Evolutionary conservation across 1,284 basidiomycete genomes (phyloP).

Genomic region (Pholiota adiposa): DNA sequence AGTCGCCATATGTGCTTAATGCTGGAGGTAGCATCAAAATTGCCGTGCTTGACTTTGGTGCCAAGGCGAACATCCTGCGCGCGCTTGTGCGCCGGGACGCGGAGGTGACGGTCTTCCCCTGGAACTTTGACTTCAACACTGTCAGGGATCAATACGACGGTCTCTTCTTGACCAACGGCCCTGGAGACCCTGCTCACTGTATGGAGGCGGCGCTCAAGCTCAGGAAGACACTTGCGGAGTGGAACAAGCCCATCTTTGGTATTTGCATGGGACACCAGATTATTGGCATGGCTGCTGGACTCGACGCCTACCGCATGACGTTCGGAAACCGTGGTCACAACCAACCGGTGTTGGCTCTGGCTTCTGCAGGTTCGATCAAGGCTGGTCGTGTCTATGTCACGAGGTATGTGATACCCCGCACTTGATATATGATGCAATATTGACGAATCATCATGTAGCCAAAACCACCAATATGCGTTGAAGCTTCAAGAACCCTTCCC

Average conservation of each 20-base stretch:
- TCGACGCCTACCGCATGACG: slow-evolving; percentile 96
- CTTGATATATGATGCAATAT: neutral
- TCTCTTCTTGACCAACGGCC: slow-evolving; percentile 96
- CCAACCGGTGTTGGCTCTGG: slow-evolving; percentile 95
- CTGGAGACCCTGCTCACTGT: slow-evolving; percentile 92
- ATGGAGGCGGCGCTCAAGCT: slow-evolving; percentile 85
- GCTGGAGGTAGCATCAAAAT: slow-evolving; percentile 88
- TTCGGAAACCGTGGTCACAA: slow-evolving; percentile 99
- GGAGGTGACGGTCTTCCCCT: slow-evolving; percentile 93
- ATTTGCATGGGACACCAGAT: slow-evolving; percentile 99
- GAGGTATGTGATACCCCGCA: slow-evolving; percentile 53
- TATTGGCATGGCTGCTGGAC: slow-evolving; percentile 95
- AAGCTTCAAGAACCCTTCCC: slow-evolving; percentile 93
- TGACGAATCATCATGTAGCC: slow-evolving; percentile 46
- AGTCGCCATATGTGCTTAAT: slow-evolving; percentile 86
- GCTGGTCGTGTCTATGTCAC: slow-evolving; percentile 98
- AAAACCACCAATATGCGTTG: slow-evolving; percentile 97
- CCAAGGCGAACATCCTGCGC: slow-evolving; percentile 96
- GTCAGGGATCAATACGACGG: slow-evolving; percentile 93
- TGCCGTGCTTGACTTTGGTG: slow-evolving; percentile 96
- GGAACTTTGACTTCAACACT: slow-evolving; percentile 96
- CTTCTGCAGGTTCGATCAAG: slow-evolving; percentile 88
- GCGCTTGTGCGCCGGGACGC: slow-evolving; percentile 91
- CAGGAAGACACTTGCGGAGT: slow-evolving; percentile 82
- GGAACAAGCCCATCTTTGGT: slow-evolving; percentile 94